A percentile compares a stretch with the other conserved stretches of the same genome.
Conservation (phyloP, 2,329 filamentous ascomycete genomes). For the Cryphonectria carpinicola region DNA sequence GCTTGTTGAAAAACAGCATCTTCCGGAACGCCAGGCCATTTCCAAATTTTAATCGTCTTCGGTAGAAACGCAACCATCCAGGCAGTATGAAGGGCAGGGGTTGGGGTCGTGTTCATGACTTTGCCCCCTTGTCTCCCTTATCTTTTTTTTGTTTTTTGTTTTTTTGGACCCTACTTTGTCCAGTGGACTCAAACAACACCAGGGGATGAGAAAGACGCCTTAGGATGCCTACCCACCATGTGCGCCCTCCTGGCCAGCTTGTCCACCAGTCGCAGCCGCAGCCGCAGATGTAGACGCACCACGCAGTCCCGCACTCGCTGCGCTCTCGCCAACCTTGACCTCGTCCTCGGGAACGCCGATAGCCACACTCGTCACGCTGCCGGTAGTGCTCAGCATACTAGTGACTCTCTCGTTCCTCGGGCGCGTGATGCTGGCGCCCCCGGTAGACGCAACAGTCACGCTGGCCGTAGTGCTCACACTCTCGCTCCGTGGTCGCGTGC, state of each 20-base stretch:
- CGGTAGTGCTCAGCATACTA: slow-evolving; percentile 49
- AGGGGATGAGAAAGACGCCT: not conserved
- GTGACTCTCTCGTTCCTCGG: slow-evolving; percentile 51
- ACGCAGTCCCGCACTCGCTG: slow-evolving; percentile 51
- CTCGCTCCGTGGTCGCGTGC: slow-evolving; percentile 48
- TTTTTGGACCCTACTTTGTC: too few relatives aligned
- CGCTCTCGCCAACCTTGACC: slow-evolving; percentile 64
- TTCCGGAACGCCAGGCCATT: not conserved
- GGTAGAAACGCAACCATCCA: not conserved
- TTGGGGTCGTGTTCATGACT: not conserved
- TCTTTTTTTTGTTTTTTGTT: too few relatives aligned
- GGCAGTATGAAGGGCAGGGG: not conserved
- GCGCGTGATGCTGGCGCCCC: slow-evolving; percentile 50
- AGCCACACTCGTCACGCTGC: slow-evolving; percentile 43
- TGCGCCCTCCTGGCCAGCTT: slow-evolving; percentile 9
- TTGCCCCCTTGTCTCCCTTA: not conserved
- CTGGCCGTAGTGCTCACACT: slow-evolving; percentile 40
- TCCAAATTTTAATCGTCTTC: not conserved
- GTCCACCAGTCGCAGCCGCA: not conserved
- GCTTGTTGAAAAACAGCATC: not conserved
- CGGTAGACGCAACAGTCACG: slow-evolving; percentile 35
- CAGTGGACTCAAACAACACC: not conserved
- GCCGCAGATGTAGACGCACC: not conserved
- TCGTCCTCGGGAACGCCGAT: slow-evolving; percentile 64
- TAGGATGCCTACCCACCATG: not conserved